Conservation (phyloP, 2,329 filamentous ascomycete genomes). For the Apiospora malaysiana region DNA sequence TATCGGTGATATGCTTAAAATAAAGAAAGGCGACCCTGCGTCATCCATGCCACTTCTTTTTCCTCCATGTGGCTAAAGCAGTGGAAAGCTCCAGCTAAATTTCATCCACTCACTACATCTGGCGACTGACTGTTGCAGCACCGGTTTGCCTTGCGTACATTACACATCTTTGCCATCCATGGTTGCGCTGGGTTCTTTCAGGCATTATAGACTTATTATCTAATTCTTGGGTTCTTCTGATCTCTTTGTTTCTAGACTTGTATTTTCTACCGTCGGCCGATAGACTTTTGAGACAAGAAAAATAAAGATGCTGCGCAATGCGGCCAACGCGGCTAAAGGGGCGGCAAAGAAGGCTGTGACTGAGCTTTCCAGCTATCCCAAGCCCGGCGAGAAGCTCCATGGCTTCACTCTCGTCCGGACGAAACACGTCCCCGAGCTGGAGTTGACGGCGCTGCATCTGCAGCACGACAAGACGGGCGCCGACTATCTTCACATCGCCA, state of each 20-base stretch:
- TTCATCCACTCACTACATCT: conserved; percentile 1
- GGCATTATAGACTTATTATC: not conserved
- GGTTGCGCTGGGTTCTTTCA: not conserved
- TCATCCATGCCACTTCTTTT: conserved; percentile 18
- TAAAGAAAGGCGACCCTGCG: conserved; percentile 18
- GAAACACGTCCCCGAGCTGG: conserved; percentile 92
- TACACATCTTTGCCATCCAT: conserved; percentile 1
- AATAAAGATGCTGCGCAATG: conserved; percentile 44
- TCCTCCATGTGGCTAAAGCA: conserved; percentile 3
- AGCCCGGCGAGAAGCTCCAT: conserved; percentile 83
- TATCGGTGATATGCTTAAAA: conserved; percentile 21
- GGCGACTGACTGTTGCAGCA: not conserved
- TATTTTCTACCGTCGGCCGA: not conserved
- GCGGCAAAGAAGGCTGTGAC: conserved; percentile 70
- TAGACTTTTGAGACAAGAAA: not conserved
- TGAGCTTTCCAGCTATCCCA: conserved; percentile 76
- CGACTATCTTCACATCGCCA: conserved; percentile 92
- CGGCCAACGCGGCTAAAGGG: conserved; percentile 53
- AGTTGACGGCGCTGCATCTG: conserved; percentile 88
- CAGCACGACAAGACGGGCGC: conserved; percentile 95
- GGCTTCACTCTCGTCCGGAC: conserved; percentile 90
- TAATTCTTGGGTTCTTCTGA: not conserved
- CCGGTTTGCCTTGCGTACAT: not conserved
- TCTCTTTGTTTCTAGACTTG: not conserved
- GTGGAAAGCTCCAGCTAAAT: conserved; percentile 18